A percentile compares a stretch with the other conserved stretches of the same genome.
Evolutionary conservation across 163 green algal genomes (phyloP).

Genomic region (Trebouxia gelatinosa): DNA sequence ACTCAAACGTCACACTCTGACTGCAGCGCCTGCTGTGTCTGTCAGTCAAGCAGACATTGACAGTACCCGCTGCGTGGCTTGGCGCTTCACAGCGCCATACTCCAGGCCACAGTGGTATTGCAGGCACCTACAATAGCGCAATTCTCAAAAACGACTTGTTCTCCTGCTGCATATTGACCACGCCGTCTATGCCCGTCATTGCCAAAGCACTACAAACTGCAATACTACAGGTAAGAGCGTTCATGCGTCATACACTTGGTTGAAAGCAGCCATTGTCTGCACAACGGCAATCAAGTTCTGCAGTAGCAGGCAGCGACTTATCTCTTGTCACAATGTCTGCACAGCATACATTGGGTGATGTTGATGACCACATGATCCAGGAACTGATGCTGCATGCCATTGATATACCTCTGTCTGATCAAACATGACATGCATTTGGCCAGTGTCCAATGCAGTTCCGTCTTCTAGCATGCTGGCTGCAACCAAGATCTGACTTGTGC

Average conservation of each 20-base stretch:
- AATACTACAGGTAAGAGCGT: background rate
- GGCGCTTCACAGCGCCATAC: slow-evolving; percentile 30
- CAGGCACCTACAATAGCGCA: slow-evolving; percentile 29
- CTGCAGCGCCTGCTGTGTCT: slow-evolving; percentile 26
- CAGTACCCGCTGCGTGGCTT: background rate
- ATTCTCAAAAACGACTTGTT: too few relatives aligned
- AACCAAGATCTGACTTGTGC: slow-evolving; percentile 19
- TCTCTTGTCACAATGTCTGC: background rate
- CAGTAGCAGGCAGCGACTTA: background rate
- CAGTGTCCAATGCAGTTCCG: background rate
- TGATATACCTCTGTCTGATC: background rate
- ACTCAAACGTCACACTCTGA: slow-evolving; percentile 25
- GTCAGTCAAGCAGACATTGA: slow-evolving; percentile 7
- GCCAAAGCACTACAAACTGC: background rate
- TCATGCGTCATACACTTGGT: background rate
- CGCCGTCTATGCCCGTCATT: too few relatives aligned
- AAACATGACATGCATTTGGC: slow-evolving; percentile 17
- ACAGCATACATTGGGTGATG: background rate
- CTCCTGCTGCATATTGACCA: background rate
- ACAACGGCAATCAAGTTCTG: background rate
- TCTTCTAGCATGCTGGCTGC: background rate
- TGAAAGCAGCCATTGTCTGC: background rate
- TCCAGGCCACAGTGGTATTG: slow-evolving; percentile 15
- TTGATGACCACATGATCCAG: background rate
- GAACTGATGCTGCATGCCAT: background rate